Conservation (phyloP, 2,329 filamentous ascomycete species). For the Cyphellophora europaea region DNA sequence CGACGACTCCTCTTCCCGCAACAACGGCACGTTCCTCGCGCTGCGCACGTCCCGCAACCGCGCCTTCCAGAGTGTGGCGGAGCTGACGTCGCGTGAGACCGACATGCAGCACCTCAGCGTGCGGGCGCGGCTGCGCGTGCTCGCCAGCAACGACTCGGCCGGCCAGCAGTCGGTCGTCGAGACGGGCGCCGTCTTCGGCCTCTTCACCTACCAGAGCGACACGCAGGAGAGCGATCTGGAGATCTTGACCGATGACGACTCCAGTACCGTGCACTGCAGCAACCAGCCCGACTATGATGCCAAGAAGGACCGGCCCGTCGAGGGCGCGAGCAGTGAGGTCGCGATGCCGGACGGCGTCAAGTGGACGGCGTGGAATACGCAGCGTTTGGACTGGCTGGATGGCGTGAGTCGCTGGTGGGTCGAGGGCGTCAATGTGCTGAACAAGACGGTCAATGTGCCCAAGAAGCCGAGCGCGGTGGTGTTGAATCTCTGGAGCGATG, state of each 20-base stretch:
- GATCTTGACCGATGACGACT: constrained; percentile 40
- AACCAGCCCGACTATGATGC: constrained; percentile 35
- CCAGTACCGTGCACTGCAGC: constrained; percentile 31
- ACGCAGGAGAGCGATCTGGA: constrained; percentile 44
- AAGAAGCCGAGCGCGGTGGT: constrained; percentile 27
- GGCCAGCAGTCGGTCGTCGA: constrained; percentile 21
- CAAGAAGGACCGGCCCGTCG: constrained; percentile 23
- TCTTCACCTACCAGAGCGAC: constrained; percentile 40
- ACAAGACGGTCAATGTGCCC: constrained; percentile 28
- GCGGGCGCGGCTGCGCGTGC: constrained; percentile 37
- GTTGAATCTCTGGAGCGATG: constrained; percentile 35
- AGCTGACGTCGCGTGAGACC: constrained; percentile 36
- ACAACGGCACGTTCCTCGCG: constrained; percentile 30
- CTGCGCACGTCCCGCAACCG: constrained; percentile 36
- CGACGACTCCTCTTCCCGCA: constrained; percentile 10
- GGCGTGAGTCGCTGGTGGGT: constrained; percentile 28
- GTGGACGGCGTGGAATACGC: constrained; percentile 32
- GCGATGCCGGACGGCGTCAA: constrained; percentile 21
- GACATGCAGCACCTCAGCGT: constrained; percentile 40
- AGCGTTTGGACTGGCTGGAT: constrained; percentile 32
- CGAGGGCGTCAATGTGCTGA: constrained; percentile 21
- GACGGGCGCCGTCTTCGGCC: constrained; percentile 39
- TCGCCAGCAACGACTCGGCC: constrained; percentile 12
- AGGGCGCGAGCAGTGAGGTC: constrained; percentile 23
- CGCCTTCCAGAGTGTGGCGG: constrained; percentile 37